Evolutionary conservation across 257 asterid species (phyloP), one percentile per base, ranked within the genome.

Genomic region (Plantago major): DNA sequence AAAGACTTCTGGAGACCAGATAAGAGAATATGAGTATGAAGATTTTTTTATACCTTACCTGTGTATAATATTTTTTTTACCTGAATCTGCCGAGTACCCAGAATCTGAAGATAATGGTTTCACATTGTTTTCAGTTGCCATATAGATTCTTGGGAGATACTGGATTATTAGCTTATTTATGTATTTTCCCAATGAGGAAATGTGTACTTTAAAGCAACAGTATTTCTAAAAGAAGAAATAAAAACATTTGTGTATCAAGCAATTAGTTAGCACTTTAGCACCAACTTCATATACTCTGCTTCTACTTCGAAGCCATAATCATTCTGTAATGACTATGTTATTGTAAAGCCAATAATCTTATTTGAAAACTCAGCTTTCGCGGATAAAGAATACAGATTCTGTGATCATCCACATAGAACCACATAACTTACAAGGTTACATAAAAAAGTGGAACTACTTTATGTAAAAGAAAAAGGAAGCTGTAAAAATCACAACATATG

Each of bases 1-100:
- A 93, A 89, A 76, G 83, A 72, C 44, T 83, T 85, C 65, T 89
- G 96, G 97, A 82, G 97, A 60, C 97, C 97, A 30, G 70, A 55
- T 58, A 64, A 54, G 47, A 65, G 62, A 12, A 63, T 70, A 33
- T 46, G 55, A 57, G 65, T 64, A 71, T 75, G 66, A 73, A 55
- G 55, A 54, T 30, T 40, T 40, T 33, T 46, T 13, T 37, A 10
- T 51, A 28, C 28, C 56, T 48, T 46, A 38, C 18, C 47, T 60
- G 47, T 67, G 67, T 59, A 60, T 62, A 69, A 52, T 71, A 30
- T 50, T 52, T 64, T n/a, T 50, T 52, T 64, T 28, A 11, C 63
- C 18, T 57, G 16, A 46, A 61, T 45, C 42, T 63, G 38, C 30
- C 9, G 22, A 42, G 38, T 52, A 51, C 47, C 15, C 40, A 42